A percentile compares a stretch with the other conserved stretches of the same genome.
These are phyloP conservation scores for Fusarium drepaniforme DNA, from an alignment of 2,329 filamentous ascomycete species.

Conservation along the genomic window DNA sequence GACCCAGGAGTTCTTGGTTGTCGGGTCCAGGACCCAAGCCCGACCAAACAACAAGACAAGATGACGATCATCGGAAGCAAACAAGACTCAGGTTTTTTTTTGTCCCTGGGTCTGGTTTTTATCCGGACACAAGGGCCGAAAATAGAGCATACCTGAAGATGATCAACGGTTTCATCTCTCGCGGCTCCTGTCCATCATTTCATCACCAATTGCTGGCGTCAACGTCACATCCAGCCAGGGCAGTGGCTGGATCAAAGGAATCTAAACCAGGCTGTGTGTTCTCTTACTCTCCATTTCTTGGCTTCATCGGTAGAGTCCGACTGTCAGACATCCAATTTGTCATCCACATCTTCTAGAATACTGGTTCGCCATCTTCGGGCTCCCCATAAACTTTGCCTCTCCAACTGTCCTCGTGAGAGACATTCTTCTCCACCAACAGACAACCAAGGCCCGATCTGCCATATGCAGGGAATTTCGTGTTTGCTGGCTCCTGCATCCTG, in stretches of 20 bases:
- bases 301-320: slow-evolving; percentile 18
- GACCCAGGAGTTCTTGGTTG: slow-evolving; percentile 1
- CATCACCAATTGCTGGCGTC: slow-evolving; percentile 29
- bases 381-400: background rate
- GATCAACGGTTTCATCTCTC: slow-evolving; percentile 40
- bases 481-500: slow-evolving; percentile 5
- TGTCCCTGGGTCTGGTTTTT: background rate
- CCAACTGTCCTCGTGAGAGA: slow-evolving; percentile 25
- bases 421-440: slow-evolving; percentile 16
- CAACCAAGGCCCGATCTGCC: slow-evolving; percentile 25
- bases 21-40: background rate
- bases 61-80: background rate
- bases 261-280: background rate
- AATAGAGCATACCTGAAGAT: background rate
- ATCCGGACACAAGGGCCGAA: slow-evolving; percentile 13
- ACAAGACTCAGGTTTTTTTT: background rate
- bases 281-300: background rate
- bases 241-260: background rate
- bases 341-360: slow-evolving; percentile 41
- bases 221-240: background rate
- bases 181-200: slow-evolving; percentile 39
- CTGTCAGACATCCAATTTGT: slow-evolving; percentile 28
- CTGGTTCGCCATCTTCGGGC: slow-evolving; percentile 12
- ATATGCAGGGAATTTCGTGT: slow-evolving; percentile 24
- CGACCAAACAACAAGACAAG: background rate